Evolutionary conservation across 176 grass and related monocot genomes (phyloP), one percentile per base, ranked within the genome.

Genomic region (Bolboschoenus planiculmis): DNA sequence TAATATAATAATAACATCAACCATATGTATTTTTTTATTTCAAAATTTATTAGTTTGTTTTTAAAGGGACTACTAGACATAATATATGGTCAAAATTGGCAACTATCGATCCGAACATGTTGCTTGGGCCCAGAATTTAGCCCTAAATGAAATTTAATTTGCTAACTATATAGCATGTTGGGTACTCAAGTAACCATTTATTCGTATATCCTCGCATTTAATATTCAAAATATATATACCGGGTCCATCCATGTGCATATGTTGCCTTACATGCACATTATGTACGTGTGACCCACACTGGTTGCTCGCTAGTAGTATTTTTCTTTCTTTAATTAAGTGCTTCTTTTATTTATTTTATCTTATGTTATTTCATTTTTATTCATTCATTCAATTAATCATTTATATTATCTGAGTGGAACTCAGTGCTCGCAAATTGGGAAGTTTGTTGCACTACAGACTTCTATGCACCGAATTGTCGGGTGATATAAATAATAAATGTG

Each of bases 41-140:
- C 13, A 24, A 24, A 42, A 71, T 42, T 42, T 23, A 15, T 14
- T 34, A 42, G 23, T 71, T 71, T 42, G 18, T 0, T 21, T 7
- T 42, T 7, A 1, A 21, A 18, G 36, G 20, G 36, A 43, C 7
- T 24, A 71, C 7, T 23, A 24, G 18, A 73, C 40, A 73, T 15
- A 73, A 7, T 73, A 44, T 46, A 23, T 73, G 68, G 21, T 46
- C 68, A 75, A 75, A 75, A 75, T 75, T 75, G 20, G 71, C 24
- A 75, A 51, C 3, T 16, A 75, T 31, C 71, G 13, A 51, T 75
- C 13, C 46, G 43, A 50, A 50, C 71, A 75, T 3, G 13, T 75
- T 75, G 71, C 43, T 16, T 51, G 71, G 43, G 43, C 23, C 43
- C 43, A 5, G 40, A 73, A 73, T 13, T 14, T 10, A 46, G 4